Conservation (phyloP, 805 yeast genomes). For the Ogataea haglerorum region DNA sequence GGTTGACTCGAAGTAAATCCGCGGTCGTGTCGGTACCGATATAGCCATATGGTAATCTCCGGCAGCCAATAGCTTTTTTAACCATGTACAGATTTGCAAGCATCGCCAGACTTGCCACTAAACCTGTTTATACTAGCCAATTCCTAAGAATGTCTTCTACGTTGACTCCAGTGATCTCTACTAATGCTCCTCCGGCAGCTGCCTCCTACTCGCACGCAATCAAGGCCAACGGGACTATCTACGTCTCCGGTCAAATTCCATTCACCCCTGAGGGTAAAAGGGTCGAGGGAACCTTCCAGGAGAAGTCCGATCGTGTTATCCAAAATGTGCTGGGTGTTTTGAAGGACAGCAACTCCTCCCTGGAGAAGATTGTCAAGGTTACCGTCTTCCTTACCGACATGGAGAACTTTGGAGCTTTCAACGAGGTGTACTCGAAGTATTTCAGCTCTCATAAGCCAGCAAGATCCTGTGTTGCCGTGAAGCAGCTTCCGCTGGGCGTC, state of each 20-base stretch:
- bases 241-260: constrained; percentile 95
- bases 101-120: constrained; percentile 3
- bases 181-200: constrained; percentile 92
- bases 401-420: constrained; percentile 79
- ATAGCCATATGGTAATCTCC: neutral
- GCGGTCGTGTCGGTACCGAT: constrained; percentile 8
- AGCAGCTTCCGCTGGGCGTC: constrained; percentile 82
- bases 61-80: constrained; percentile 1
- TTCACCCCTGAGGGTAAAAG: constrained; percentile 78
- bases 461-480: constrained; percentile 96
- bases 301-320: constrained; percentile 72
- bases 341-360: constrained; percentile 79
- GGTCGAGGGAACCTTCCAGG: constrained; percentile 72
- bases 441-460: constrained; percentile 85
- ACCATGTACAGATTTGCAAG: constrained; percentile 8
- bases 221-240: constrained; percentile 84
- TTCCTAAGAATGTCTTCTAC: constrained; percentile 34
- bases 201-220: constrained; percentile 96
- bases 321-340: constrained; percentile 68
- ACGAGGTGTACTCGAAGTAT: constrained; percentile 77
- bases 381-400: constrained; percentile 91
- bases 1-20: constrained; percentile 27
- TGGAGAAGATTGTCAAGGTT: constrained; percentile 82
- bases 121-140: constrained; percentile 13
- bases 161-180: constrained; percentile 51